phyloP scores from a whole-genome alignment of 139 green algal species.

The Ettlia oleoabundans region DNA sequence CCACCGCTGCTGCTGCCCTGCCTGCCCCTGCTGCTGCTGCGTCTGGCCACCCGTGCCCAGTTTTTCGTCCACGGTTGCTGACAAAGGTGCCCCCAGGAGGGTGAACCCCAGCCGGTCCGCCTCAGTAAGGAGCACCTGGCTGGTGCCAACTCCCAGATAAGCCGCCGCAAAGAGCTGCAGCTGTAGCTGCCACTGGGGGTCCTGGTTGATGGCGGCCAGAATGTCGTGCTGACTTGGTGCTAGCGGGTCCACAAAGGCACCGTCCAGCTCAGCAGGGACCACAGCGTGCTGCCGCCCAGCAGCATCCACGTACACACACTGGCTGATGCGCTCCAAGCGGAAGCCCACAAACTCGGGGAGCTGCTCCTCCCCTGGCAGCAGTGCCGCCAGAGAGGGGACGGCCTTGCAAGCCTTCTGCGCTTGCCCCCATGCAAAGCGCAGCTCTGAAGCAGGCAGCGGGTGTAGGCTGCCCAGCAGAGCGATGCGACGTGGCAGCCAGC shows the following conservation, averaged over 20 bases:
- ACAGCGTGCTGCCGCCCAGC: constrained; percentile 19
- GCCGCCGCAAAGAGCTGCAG: constrained; percentile 34
- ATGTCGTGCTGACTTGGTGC: constrained; percentile 30
- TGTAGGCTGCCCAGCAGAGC: constrained; percentile 17
- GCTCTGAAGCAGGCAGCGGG: not conserved
- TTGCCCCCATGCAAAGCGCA: not conserved
- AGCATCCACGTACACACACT: constrained; percentile 26
- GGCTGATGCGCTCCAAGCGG: not conserved
- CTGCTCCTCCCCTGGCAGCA: constrained; percentile 2
- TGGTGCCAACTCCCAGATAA: constrained; percentile 23
- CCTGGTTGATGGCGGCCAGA: constrained; percentile 19
- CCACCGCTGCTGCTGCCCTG: constrained; percentile 18
- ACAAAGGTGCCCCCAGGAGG: not conserved
- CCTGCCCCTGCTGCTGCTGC: not conserved
- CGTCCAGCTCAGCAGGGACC: constrained; percentile 2
- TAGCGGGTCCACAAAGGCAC: constrained; percentile 21
- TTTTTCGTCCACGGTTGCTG: too few species aligned
- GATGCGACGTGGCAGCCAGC: constrained; percentile 30
- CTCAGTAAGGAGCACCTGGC: not conserved
- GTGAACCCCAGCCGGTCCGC: constrained; percentile 34
- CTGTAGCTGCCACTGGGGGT: not conserved
- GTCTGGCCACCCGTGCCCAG: too few species aligned
- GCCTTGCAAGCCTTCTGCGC: constrained; percentile 6
- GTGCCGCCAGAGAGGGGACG: not conserved
- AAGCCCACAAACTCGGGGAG: not conserved